These are phyloP conservation scores for Scheffersomyces ergatensis DNA, from an alignment of 805 yeast genomes.

Conservation along the genomic window DNA sequence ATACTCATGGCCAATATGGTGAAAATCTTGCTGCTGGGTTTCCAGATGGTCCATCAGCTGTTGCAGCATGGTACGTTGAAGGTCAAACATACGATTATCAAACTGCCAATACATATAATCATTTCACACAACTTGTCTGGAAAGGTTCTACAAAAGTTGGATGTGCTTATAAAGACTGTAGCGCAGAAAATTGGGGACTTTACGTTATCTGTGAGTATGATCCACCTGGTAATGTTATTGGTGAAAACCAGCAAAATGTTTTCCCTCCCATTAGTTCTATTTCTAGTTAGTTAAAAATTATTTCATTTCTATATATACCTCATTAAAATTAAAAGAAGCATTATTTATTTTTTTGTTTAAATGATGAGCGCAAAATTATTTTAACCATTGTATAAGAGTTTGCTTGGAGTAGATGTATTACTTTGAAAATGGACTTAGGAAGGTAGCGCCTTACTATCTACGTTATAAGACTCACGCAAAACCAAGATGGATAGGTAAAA, in stretches of 20 bases:
- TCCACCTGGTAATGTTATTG: slow-evolving; percentile 36
- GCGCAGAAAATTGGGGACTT: slow-evolving; percentile 29
- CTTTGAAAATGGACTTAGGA: slow-evolving; percentile 28
- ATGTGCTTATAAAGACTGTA: slow-evolving; percentile 69
- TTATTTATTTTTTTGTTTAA: too few relatives aligned
- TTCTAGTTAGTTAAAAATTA: neutral
- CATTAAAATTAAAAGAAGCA: too few relatives aligned
- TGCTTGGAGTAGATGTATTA: neutral
- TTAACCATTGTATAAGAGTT: neutral
- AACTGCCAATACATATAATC: slow-evolving; percentile 35
- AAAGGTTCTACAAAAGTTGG: slow-evolving; percentile 58
- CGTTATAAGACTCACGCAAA: slow-evolving; percentile 32
- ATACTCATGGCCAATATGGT: slow-evolving; percentile 35
- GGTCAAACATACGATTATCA: slow-evolving; percentile 23
- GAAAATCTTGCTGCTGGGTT: slow-evolving; percentile 39
- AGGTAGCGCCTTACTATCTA: slow-evolving; percentile 34
- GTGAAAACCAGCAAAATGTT: slow-evolving; percentile 24
- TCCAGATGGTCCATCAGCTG: slow-evolving; percentile 24
- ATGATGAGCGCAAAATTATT: too few relatives aligned
- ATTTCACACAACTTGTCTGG: slow-evolving; percentile 84
- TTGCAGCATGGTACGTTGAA: slow-evolving; percentile 36
- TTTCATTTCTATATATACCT: too few relatives aligned
- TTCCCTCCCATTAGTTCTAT: slow-evolving; percentile 14
- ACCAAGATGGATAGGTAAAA: slow-evolving; percentile 34
- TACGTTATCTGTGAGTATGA: slow-evolving; percentile 33